Evolutionary conservation across 371 early-diverging fungal species (phyloP).

Genomic region (Saksenaea vasiformis): DNA sequence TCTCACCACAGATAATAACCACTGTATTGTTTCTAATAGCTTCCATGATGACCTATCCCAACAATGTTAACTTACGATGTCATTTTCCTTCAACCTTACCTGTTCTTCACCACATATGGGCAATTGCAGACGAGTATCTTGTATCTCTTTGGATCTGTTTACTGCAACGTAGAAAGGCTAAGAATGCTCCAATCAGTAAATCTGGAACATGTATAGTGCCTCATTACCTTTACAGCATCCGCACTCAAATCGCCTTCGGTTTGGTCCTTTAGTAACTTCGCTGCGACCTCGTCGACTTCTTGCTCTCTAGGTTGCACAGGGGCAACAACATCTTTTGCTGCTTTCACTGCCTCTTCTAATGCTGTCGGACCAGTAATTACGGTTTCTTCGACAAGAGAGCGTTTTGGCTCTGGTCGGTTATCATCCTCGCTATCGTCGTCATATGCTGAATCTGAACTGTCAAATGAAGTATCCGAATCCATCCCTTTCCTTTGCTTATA

Average conservation of each 20-base stretch:
- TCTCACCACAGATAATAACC: conserved; percentile 95
- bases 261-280: conserved; percentile 35
- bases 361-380: conserved; percentile 42
- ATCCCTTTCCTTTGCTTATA: conserved; percentile 51
- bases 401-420: conserved; percentile 31
- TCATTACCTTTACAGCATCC: conserved; percentile 36
- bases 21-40: conserved; percentile 84
- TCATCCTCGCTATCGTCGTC: conserved; percentile 47
- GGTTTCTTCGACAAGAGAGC: conserved; percentile 33
- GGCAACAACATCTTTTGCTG: conserved; percentile 33
- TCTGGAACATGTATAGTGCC: background rate
- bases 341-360: conserved; percentile 44
- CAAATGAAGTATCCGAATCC: conserved; percentile 64
- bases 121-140: conserved; percentile 74
- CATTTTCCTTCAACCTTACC: conserved; percentile 6
- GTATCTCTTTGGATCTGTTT: conserved; percentile 72
- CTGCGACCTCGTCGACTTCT: conserved; percentile 47
- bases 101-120: conserved; percentile 96
- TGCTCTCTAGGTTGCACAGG: conserved; percentile 28
- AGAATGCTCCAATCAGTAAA: background rate
- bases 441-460: conserved; percentile 69
- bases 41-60: conserved; percentile 83
- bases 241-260: conserved; percentile 45
- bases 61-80: background rate
- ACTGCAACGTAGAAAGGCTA: conserved; percentile 83